Percentiles rank a stretch among this genome's conserved stretches.
phyloP scores from a whole-genome alignment of 1,284 basidiomycete genomes.

The Takashimella koratensis region DNA sequence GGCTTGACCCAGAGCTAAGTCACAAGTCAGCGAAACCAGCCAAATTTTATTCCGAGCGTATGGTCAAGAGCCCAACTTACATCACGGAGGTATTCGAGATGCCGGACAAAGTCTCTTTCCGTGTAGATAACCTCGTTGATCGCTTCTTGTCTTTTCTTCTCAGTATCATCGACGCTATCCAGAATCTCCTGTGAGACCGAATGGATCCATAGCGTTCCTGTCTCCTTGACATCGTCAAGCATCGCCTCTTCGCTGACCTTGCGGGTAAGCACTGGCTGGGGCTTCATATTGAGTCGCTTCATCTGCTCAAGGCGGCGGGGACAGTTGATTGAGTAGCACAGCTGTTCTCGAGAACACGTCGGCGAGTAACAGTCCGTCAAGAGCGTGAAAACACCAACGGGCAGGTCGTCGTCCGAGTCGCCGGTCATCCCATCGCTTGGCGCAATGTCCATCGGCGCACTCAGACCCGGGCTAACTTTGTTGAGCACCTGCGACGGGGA shows the following conservation, averaged over 20 bases:
- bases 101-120: slow-evolving; percentile 94
- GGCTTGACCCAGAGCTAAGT: slow-evolving; percentile 83
- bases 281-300: slow-evolving; percentile 81
- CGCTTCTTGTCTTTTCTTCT: slow-evolving; percentile 96
- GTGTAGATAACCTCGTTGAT: slow-evolving; percentile 99
- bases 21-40: slow-evolving; percentile 3
- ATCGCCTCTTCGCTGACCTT: slow-evolving; percentile 74
- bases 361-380: slow-evolving; percentile 98
- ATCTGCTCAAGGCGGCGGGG: slow-evolving; percentile 92
- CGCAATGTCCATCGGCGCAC: neutral
- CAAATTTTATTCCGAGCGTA: neutral
- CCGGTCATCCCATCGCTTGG: slow-evolving; percentile 15
- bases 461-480: slow-evolving; percentile 1
- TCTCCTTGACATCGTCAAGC: slow-evolving; percentile 72
- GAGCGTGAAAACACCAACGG: slow-evolving; percentile 93
- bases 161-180: slow-evolving; percentile 83
- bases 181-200: slow-evolving; percentile 91
- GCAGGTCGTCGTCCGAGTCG: slow-evolving; percentile 59
- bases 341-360: slow-evolving; percentile 84
- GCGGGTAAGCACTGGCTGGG: slow-evolving; percentile 74
- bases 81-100: slow-evolving; percentile 96
- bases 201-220: slow-evolving; percentile 94
- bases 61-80: slow-evolving; percentile 53
- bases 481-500: neutral
- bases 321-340: slow-evolving; percentile 97